Percentiles rank a stretch among this genome's conserved stretches.
Evolutionary conservation across 2,329 filamentous ascomycete genomes (phyloP).

Genomic region (Pseudogymnoascus sp.): DNA sequence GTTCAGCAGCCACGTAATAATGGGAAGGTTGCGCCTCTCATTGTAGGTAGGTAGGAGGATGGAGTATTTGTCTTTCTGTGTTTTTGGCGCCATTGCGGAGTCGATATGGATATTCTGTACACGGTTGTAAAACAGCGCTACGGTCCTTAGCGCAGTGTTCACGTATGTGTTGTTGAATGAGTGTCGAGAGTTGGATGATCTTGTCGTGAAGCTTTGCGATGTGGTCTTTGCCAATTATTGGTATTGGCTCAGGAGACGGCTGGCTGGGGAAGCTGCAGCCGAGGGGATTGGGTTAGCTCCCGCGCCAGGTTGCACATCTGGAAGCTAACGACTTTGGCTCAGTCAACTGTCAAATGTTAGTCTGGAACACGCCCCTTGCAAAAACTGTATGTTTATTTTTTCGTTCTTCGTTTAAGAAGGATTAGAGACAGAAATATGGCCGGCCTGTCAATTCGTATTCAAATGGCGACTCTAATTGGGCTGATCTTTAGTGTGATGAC

Average conservation of each 20-base stretch:
- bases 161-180: not conserved
- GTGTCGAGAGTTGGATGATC: not conserved
- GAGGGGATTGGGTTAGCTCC: conserved; percentile 4
- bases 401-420: not conserved
- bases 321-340: conserved; percentile 3
- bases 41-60: conserved; percentile 98
- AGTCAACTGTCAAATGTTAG: not conserved
- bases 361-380: not conserved
- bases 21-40: conserved; percentile 92
- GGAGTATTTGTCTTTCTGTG: conserved; percentile 71
- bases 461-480: not conserved
- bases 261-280: conserved; percentile 7
- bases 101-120: not conserved
- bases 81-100: not conserved
- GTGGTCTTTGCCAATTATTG: conserved; percentile 6
- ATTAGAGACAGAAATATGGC: not conserved
- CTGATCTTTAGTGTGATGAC: not conserved
- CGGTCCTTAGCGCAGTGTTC: not conserved
- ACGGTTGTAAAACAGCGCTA: not conserved
- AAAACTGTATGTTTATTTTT: not conserved
- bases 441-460: not conserved
- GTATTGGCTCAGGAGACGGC: conserved; percentile 1
- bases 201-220: conserved; percentile 6
- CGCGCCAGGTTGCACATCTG: conserved; percentile 1
- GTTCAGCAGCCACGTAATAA: conserved; percentile 90